Evolutionary conservation across 139 green algal genomes (phyloP), one percentile per base, ranked within the genome.

Genomic region (Pycnococcus provasolii): DNA sequence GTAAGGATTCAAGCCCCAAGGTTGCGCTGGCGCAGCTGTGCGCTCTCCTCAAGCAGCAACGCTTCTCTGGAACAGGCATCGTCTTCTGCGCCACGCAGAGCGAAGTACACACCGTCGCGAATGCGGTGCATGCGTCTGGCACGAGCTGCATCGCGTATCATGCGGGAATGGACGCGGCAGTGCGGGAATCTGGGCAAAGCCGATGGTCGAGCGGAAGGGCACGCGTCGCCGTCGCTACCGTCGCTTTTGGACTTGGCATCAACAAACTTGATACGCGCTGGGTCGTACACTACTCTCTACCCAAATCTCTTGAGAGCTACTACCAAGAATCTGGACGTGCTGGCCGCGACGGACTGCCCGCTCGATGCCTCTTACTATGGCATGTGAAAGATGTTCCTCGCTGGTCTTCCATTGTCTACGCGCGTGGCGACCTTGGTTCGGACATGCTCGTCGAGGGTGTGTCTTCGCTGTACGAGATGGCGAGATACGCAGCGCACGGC

Each of bases 231-330:
- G 54, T 61, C 11, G 90, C 90, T 1, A 96, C 90, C 42, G 89
- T 95, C 62, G 90, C 88, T 0, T 94, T 95, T 82, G 87, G 88
- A 58, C 91, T 95, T 86, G 88, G 88, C 45, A 87, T 92, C 70
- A 86, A 90, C 77, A 86, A 91, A 64, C 75, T 84, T 4, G 72
- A 88, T 64, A 85, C 91, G 57, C 85, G 87, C 51, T 96, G 92
- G 73, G 90, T 96, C 37, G 86, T 96, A 65, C 90, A 96, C 80
- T 90, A 84, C 74, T 86, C 76, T 4, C 66, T 95, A 50, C 80
- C 89, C 64, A 96, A 96, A 76, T 90, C 82, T 43, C 76, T 96
- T 44, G 89, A 96, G 70, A 87, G 87, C 37, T 95, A 91, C 77
- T 79, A 83, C 53, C 81, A 91, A 76, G 87, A 95, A 70, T 83